Evolutionary conservation across 208 protist genomes (phyloP).

Genomic region (Leptomonas seymouri): DNA sequence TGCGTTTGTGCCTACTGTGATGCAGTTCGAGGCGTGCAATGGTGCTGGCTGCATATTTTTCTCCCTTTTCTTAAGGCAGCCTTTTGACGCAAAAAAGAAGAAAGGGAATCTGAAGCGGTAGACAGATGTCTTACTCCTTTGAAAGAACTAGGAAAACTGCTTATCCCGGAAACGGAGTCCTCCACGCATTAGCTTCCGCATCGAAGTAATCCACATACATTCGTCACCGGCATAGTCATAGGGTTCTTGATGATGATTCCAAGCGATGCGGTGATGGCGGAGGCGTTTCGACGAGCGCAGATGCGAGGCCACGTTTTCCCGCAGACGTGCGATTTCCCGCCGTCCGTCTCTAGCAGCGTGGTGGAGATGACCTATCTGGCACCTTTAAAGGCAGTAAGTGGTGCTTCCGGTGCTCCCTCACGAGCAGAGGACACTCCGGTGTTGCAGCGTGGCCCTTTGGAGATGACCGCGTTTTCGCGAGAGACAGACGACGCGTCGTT

Average conservation of each 20-base stretch:
- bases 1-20: too few relatives aligned
- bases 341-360: slow-evolving; percentile 36
- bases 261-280: slow-evolving; percentile 28
- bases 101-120: too few relatives aligned
- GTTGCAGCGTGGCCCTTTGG: slow-evolving; percentile 15
- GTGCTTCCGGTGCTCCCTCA: background rate
- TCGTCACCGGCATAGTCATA: too few relatives aligned
- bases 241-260: background rate
- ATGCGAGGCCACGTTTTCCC: slow-evolving; percentile 56
- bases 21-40: too few relatives aligned
- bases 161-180: too few relatives aligned
- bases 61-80: too few relatives aligned
- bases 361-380: slow-evolving; percentile 56
- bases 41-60: too few relatives aligned
- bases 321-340: slow-evolving; percentile 57
- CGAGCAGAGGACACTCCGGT: background rate
- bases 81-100: too few relatives aligned
- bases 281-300: slow-evolving; percentile 79
- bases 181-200: too few relatives aligned
- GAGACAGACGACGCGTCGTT: slow-evolving; percentile 2
- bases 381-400: slow-evolving; percentile 23
- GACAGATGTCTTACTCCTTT: too few relatives aligned
- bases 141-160: too few relatives aligned
- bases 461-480: slow-evolving; percentile 14
- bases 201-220: too few relatives aligned